Evolutionary conservation across 768 basidiomycete species (phyloP), one percentile per base, ranked within the genome.

Genomic region (Lactifluus subvellereus): DNA sequence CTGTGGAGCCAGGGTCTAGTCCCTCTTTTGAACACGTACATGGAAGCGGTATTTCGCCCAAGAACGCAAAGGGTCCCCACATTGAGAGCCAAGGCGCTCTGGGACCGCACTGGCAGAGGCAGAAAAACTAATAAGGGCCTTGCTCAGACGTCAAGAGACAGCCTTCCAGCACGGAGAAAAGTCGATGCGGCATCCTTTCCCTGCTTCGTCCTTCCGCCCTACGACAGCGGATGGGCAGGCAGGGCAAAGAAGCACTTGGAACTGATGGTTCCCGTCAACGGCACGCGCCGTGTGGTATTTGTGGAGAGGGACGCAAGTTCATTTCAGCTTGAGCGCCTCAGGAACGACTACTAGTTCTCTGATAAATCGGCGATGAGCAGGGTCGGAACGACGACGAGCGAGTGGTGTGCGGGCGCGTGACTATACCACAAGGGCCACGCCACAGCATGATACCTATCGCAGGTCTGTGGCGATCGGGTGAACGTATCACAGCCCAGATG

Each of bases 291-390:
- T 14, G 53, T 51, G 58, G 48, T 54, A 11, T 27, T 60, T 48
- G 48, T 64, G 57, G 40, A 51, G 57, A 47, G 57, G 62, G 59
- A 32, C 47, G 52, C 57, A 54, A 47, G 57, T 60, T 64, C 58
- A 59, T 63, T 59, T 58, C 32, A 37, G 22, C 40, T 50, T 43
- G 47, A 56, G 35, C 63, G 54, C 63, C 63, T 60, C 63, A 64
- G 63, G 63, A 47, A 64, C 63, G n/a, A 22, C 42, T 33, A 6
- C 6, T 27, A 27, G 27, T 27, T 55, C 58, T 54, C 42, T 59
- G 58, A 60, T 60, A 47, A 60, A 60, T 60, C 63, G 63, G 63
- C 58, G 58, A 60, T 60, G 59, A 56, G n/a, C 20, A 55, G 58
- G 53, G 58, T n/a, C 8, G 37, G 55, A 20, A 43, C 18, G 35